Percentiles rank a stretch among this genome's conserved stretches.
Evolutionary conservation across 805 yeast species (phyloP).

Genomic region (Jamesozyma gamospora): DNA sequence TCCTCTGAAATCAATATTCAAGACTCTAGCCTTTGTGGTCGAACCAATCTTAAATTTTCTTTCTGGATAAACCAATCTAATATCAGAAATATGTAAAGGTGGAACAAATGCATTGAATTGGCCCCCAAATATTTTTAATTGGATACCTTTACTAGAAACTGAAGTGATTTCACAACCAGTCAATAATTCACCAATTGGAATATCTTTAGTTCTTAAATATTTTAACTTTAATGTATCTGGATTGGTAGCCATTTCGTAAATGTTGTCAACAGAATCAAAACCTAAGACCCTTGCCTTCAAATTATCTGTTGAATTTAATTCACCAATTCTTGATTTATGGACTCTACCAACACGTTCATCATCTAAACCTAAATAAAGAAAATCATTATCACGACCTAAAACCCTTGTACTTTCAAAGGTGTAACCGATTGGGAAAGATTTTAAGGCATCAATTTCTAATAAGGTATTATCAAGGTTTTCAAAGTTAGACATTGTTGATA

Average conservation of each 20-base stretch:
- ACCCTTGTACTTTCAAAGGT: slow-evolving; percentile 43
- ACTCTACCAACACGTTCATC: slow-evolving; percentile 56
- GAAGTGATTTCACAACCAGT: slow-evolving; percentile 46
- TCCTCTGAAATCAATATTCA: slow-evolving; percentile 39
- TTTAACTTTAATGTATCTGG: slow-evolving; percentile 51
- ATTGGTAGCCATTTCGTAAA: slow-evolving; percentile 59
- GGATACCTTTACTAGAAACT: slow-evolving; percentile 54
- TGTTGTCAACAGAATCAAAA: slow-evolving; percentile 54
- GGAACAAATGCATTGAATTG: slow-evolving; percentile 69
- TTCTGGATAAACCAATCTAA: slow-evolving; percentile 79
- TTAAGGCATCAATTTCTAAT: slow-evolving; percentile 32
- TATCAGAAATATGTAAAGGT: slow-evolving; percentile 69
- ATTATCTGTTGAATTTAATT: slow-evolving; percentile 45
- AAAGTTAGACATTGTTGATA: slow-evolving; percentile 51
- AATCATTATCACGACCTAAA: slow-evolving; percentile 47
- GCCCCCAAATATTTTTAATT: slow-evolving; percentile 50
- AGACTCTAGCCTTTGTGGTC: slow-evolving; percentile 65
- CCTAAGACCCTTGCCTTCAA: slow-evolving; percentile 75
- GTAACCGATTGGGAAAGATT: slow-evolving; percentile 75
- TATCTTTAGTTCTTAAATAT: slow-evolving; percentile 59
- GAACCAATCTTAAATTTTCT: slow-evolving; percentile 81
- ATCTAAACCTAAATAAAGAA: slow-evolving; percentile 49
- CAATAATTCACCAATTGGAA: slow-evolving; percentile 64
- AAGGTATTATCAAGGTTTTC: slow-evolving; percentile 20
- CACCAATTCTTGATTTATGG: slow-evolving; percentile 62